Evolutionary conservation across 177 flowering plant species (phyloP).

Genomic region (Tripterygium wilfordii): DNA sequence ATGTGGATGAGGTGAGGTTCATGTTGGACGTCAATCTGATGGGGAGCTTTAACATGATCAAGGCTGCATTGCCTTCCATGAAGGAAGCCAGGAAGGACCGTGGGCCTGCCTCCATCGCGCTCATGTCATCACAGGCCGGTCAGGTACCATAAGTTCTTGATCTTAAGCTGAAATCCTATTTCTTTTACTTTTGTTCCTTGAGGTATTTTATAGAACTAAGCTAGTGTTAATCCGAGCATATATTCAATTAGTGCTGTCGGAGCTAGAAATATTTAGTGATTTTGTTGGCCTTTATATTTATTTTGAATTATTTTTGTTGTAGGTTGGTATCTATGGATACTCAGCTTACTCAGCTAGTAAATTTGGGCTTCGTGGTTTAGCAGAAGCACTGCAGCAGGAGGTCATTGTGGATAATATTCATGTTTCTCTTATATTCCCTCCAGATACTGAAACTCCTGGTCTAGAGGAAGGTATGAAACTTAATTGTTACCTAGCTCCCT

Average conservation of each 20-base stretch:
- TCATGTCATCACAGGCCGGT: slow-evolving; percentile 93
- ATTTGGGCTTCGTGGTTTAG: slow-evolving; percentile 83
- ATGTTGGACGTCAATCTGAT: slow-evolving; percentile 84
- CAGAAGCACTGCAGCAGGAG: slow-evolving; percentile 93
- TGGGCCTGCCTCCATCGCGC: slow-evolving; percentile 66
- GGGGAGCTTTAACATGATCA: slow-evolving; percentile 77
- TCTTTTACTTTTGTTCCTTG: too few species aligned
- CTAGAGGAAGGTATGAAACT: slow-evolving; percentile 50
- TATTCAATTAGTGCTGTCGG: too few species aligned
- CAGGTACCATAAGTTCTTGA: too few species aligned
- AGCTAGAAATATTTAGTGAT: too few species aligned
- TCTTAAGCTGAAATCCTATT: too few species aligned
- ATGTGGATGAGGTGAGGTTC: slow-evolving; percentile 55
- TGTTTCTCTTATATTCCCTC: slow-evolving; percentile 81
- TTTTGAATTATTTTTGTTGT: slow-evolving; percentile 4
- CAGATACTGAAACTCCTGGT: slow-evolving; percentile 93
- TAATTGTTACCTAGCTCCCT: not conserved
- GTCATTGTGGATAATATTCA: slow-evolving; percentile 71
- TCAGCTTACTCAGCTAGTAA: slow-evolving; percentile 87
- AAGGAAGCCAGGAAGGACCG: slow-evolving; percentile 44
- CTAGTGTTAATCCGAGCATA: too few species aligned
- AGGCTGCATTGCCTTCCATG: slow-evolving; percentile 81
- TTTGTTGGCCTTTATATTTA: too few species aligned
- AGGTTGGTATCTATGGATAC: slow-evolving; percentile 93
- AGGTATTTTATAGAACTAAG: too few species aligned